Evolutionary conservation across 768 basidiomycete species (phyloP).

Genomic region (Russula emetica): DNA sequence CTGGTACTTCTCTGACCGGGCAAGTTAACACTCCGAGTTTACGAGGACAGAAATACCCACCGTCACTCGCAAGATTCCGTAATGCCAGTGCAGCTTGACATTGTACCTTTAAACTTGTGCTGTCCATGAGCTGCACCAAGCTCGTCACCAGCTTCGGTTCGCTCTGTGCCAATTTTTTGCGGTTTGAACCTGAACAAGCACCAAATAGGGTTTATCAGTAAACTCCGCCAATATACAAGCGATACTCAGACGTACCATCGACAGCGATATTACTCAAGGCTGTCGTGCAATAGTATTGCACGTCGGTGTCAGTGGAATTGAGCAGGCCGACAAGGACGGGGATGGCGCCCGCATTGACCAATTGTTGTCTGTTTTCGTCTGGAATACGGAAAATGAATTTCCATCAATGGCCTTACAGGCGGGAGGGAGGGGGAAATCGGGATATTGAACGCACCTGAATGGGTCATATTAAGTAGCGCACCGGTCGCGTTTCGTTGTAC

Average conservation of each 20-base stretch:
- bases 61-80: constrained; percentile 95
- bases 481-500: constrained; percentile 99
- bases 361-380: constrained; percentile 98
- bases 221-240: constrained; percentile 9
- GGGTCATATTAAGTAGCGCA: constrained; percentile 97
- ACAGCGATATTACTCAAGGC: constrained; percentile 98
- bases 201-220: not conserved
- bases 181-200: constrained; percentile 57
- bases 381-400: constrained; percentile 7
- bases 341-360: constrained; percentile 97
- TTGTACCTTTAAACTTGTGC: constrained; percentile 94
- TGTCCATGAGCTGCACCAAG: constrained; percentile 94
- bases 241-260: constrained; percentile 53
- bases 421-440: not conserved
- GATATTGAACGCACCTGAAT: constrained; percentile 65
- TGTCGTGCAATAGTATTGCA: constrained; percentile 99
- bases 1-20: constrained; percentile 87
- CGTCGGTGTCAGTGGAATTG: constrained; percentile 97
- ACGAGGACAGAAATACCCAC: constrained; percentile 41
- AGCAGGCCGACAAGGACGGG: constrained; percentile 93
- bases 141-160: constrained; percentile 95
- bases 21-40: not conserved
- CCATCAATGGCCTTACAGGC: not conserved
- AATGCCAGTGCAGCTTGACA: constrained; percentile 97
- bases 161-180: constrained; percentile 89